A percentile compares a stretch with the other conserved stretches of the same genome.
Conservation (phyloP, 306 rosid genomes). For the Dalbergia oliveri region DNA sequence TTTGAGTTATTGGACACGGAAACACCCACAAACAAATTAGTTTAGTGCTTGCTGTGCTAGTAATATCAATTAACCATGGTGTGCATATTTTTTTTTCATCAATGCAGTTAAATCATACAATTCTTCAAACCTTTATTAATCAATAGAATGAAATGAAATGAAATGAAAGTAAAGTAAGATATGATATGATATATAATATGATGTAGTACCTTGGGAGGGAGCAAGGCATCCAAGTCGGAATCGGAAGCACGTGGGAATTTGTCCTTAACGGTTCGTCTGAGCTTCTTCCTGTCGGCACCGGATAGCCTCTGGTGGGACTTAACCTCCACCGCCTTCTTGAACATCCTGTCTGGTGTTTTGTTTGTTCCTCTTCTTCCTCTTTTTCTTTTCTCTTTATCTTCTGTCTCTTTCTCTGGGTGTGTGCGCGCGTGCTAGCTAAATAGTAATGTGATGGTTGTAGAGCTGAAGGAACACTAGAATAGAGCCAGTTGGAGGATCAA, state of each 20-base stretch:
- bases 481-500: background rate
- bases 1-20: background rate
- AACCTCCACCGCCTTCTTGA: conserved; percentile 91
- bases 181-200: no score
- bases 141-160: no score
- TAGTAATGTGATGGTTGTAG: background rate
- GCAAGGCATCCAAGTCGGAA: conserved; percentile 70
- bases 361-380: background rate
- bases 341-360: conserved; percentile 50
- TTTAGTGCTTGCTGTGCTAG: no score
- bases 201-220: conserved; percentile 79
- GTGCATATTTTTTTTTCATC: background rate
- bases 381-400: no score
- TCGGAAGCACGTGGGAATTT: conserved; percentile 80
- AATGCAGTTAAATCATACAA: background rate
- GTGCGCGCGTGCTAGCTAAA: background rate
- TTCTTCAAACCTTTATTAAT: no score
- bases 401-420: background rate
- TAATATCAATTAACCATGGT: background rate
- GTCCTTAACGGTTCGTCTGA: conserved; percentile 67
- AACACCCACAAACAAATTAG: background rate
- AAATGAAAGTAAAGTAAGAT: no score
- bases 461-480: background rate
- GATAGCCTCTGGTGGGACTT: conserved; percentile 91
- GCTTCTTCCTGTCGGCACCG: conserved; percentile 90